Evolutionary conservation across 345 rosid genomes (phyloP).

Genomic region (Syzygium aromaticum): DNA sequence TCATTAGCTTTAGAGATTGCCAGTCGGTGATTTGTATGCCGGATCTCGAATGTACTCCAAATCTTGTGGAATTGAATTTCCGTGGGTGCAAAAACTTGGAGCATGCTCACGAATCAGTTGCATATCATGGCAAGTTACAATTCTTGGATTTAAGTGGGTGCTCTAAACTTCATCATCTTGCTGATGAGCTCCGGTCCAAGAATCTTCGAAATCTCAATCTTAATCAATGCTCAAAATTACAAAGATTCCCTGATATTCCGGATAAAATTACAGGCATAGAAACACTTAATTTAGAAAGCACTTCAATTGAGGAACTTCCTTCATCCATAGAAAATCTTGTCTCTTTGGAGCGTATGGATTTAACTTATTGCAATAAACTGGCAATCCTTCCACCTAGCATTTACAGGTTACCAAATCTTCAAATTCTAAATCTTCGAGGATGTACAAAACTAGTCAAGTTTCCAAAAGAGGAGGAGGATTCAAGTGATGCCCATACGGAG

Average conservation of each 20-base stretch:
- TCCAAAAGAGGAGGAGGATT: background rate
- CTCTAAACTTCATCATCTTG: too few species aligned
- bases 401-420: background rate
- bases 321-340: background rate
- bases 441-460: background rate
- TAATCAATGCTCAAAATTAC: background rate
- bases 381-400: background rate
- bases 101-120: background rate
- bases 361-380: accelerated
- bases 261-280: accelerated
- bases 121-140: background rate
- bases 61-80: background rate
- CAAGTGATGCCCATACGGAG: background rate
- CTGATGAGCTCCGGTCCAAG: too few species aligned
- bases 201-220: too few species aligned
- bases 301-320: background rate
- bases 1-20: background rate
- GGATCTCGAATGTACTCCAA: background rate
- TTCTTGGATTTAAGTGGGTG: accelerated
- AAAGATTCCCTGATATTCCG: background rate
- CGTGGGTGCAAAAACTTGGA: accelerated
- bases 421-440: accelerated
- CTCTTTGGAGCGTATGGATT: accelerated
- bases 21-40: accelerated
- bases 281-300: accelerated